These are phyloP conservation scores for Leptosphaerulina australis DNA, from an alignment of 2,329 filamentous ascomycete genomes.

Conservation along the genomic window DNA sequence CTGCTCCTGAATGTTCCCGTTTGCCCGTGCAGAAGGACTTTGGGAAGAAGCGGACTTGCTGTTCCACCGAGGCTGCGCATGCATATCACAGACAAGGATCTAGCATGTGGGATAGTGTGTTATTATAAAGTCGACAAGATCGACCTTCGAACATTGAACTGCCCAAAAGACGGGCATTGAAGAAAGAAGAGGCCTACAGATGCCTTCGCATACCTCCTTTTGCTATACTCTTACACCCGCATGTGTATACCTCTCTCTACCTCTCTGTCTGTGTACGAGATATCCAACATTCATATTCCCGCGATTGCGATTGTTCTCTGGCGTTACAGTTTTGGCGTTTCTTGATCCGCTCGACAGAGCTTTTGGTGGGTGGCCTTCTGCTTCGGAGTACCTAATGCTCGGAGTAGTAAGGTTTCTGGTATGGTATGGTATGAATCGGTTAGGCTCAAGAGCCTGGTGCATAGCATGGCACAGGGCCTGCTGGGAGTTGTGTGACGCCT, in stretches of 20 bases:
- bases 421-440: slow-evolving; percentile 3
- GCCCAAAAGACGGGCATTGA: slow-evolving; percentile 27
- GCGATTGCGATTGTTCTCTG: slow-evolving; percentile 4
- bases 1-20: slow-evolving; percentile 49
- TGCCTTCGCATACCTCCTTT: slow-evolving; percentile 14
- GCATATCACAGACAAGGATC: slow-evolving; percentile 61
- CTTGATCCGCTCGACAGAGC: slow-evolving; percentile 12
- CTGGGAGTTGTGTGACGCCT: slow-evolving; percentile 2
- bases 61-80: slow-evolving; percentile 63
- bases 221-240: slow-evolving; percentile 7
- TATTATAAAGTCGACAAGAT: slow-evolving; percentile 40
- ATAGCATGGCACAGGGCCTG: slow-evolving; percentile 6
- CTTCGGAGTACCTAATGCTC: slow-evolving; percentile 9
- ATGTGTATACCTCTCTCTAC: slow-evolving; percentile 17
- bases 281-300: slow-evolving; percentile 4
- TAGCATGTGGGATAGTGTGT: slow-evolving; percentile 71
- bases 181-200: slow-evolving; percentile 23
- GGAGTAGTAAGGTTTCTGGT: slow-evolving; percentile 7
- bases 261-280: slow-evolving; percentile 15
- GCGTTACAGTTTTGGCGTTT: slow-evolving; percentile 12
- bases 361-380: slow-evolving; percentile 15
- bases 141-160: slow-evolving; percentile 10
- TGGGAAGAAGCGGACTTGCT: slow-evolving; percentile 70
- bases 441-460: slow-evolving; percentile 1
- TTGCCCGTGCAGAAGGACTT: slow-evolving; percentile 55